Percentiles rank a stretch among this genome's conserved stretches.
Conservation (phyloP, 257 asterid genomes). For the Pogostemon cablin region DNA sequence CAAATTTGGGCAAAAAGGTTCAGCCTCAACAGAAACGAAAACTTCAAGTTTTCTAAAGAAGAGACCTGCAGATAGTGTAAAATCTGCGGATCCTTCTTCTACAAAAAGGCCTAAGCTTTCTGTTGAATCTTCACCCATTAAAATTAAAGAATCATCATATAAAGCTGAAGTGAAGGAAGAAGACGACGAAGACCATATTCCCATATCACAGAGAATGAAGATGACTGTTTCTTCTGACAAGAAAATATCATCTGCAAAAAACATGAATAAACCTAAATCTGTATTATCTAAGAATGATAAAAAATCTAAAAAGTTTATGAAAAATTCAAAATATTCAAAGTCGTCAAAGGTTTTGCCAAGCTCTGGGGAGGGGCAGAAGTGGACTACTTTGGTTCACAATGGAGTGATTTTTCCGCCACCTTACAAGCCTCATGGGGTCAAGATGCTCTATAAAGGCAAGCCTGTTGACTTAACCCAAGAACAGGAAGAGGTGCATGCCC, state of each 20-base stretch:
- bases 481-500: conserved; percentile 84
- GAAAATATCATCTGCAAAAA: conserved; percentile 53
- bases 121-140: conserved; percentile 35
- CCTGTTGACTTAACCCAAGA: conserved; percentile 78
- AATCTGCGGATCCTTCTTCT: conserved; percentile 48
- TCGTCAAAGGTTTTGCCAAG: conserved; percentile 81
- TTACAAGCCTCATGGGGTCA: conserved; percentile 92
- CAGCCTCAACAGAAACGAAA: conserved; percentile 51
- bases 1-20: conserved; percentile 67
- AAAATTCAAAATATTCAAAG: conserved; percentile 63
- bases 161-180: conserved; percentile 65
- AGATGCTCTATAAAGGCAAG: conserved; percentile 88
- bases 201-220: conserved; percentile 71
- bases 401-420: conserved; percentile 98
- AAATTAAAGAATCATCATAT: conserved; percentile 43
- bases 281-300: conserved; percentile 43
- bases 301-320: conserved; percentile 58
- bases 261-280: conserved; percentile 44
- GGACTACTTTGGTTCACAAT: conserved; percentile 91
- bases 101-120: conserved; percentile 74
- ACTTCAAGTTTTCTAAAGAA: conserved; percentile 59
- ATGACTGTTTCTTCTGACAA: conserved; percentile 49
- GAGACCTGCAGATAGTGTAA: conserved; percentile 60
- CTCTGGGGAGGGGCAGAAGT: conserved; percentile 98
- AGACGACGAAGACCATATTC: conserved; percentile 76